Conservation (phyloP, 2,329 filamentous ascomycete genomes). For the Drechslerella coelobrocha region DNA sequence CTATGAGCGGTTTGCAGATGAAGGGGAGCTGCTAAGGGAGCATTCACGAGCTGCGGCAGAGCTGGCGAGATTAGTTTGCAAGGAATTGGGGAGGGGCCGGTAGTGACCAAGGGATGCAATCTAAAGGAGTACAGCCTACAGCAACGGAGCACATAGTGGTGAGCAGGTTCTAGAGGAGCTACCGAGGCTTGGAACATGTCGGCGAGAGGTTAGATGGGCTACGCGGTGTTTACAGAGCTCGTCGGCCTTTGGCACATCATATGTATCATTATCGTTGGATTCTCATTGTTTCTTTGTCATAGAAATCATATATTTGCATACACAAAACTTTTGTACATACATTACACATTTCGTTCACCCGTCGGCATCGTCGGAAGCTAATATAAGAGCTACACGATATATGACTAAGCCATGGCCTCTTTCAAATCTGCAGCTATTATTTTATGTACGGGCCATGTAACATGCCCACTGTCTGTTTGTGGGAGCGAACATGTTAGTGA, state of each 20-base stretch:
- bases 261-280: too few relatives aligned
- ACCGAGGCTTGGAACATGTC: too few relatives aligned
- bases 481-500: background rate
- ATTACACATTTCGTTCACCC: background rate
- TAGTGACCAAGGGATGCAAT: background rate
- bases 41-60: conserved; percentile 20
- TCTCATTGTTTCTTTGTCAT: too few relatives aligned
- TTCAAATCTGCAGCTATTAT: conserved; percentile 37
- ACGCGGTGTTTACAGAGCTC: too few relatives aligned
- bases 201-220: too few relatives aligned
- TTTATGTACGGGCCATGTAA: conserved; percentile 20
- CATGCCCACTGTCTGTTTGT: conserved; percentile 24
- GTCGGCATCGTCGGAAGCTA: too few relatives aligned
- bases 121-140: background rate
- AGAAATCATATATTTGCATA: too few relatives aligned
- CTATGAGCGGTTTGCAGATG: conserved; percentile 13
- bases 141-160: background rate
- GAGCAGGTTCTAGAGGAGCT: background rate
- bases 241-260: too few relatives aligned
- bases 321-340: background rate
- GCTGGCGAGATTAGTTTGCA: conserved; percentile 30
- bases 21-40: conserved; percentile 16
- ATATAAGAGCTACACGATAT: too few relatives aligned
- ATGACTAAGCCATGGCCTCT: conserved; percentile 21
- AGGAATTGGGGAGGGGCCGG: conserved; percentile 25